Conservation (phyloP, 352 stramenopile species). For the Blastocystis sp. region DNA sequence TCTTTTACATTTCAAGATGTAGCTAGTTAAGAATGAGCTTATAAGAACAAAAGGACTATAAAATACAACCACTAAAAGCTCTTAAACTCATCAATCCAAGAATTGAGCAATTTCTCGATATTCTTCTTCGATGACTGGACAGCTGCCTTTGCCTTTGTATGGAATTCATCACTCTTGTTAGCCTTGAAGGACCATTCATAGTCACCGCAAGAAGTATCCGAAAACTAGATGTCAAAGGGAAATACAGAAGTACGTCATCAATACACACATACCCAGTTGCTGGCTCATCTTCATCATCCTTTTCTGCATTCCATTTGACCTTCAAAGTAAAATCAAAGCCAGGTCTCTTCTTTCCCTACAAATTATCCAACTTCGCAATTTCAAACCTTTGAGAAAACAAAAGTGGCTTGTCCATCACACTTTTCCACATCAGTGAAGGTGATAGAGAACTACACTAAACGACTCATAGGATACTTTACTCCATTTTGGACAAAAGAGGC, state of each 20-base stretch:
- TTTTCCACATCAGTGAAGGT: conserved; percentile 31
- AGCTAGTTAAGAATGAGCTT: too few relatives aligned
- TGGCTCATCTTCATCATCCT: neutral
- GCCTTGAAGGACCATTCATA: conserved; percentile 29
- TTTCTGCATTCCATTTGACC: conserved; percentile 22
- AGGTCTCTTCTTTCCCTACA: conserved; percentile 40
- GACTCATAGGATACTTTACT: neutral
- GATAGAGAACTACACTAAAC: conserved; percentile 15
- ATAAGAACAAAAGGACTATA: neutral
- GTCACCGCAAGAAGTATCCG: conserved; percentile 46
- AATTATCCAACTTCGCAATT: neutral
- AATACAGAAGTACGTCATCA: conserved; percentile 2
- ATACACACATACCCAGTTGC: neutral
- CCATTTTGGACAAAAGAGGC: neutral
- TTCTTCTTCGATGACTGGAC: conserved; percentile 14
- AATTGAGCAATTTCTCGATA: neutral
- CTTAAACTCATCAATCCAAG: conserved; percentile 41
- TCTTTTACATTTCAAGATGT: too few relatives aligned
- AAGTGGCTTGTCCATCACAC: conserved; percentile 53
- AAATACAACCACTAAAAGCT: conserved; percentile 25
- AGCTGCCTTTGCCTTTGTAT: conserved; percentile 38
- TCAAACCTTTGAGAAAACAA: conserved; percentile 33
- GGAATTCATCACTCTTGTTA: conserved; percentile 1
- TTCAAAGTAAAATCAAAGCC: conserved; percentile 36
- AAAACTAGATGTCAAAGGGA: neutral